Evolutionary conservation across 352 stramenopile species (phyloP).

Genomic region (Pythium utonaiense): DNA sequence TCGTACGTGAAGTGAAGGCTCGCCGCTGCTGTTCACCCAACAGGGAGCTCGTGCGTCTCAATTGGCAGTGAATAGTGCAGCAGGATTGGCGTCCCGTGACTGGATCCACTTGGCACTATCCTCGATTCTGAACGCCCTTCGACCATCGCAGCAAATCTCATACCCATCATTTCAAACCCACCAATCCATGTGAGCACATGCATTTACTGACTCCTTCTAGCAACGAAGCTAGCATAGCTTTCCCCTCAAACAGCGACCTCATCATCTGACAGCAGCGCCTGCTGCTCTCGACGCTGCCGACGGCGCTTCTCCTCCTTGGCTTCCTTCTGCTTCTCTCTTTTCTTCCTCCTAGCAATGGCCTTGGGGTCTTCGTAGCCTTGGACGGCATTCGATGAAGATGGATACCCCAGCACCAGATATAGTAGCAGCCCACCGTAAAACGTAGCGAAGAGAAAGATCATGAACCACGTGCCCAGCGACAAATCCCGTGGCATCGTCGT

Average conservation of each 20-base stretch:
- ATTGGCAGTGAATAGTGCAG: too few species aligned
- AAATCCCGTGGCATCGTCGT: conserved; percentile 33
- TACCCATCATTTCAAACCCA: too few species aligned
- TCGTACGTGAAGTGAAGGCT: too few species aligned
- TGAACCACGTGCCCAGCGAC: conserved; percentile 15
- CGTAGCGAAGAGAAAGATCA: conserved; percentile 17
- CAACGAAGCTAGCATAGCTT: too few species aligned
- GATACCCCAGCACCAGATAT: conserved; percentile 58
- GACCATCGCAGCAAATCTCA: too few species aligned
- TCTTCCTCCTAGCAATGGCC: background rate
- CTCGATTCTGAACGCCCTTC: too few species aligned
- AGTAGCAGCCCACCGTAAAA: conserved; percentile 46
- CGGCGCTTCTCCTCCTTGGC: conserved; percentile 4
- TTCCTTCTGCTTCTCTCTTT: conserved; percentile 4
- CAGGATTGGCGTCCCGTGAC: too few species aligned
- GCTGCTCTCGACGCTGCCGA: conserved; percentile 9
- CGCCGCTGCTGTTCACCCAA: too few species aligned
- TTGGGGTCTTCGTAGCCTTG: conserved; percentile 18
- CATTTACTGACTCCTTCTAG: too few species aligned
- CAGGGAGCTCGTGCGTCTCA: background rate
- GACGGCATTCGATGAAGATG: conserved; percentile 18
- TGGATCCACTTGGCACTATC: too few species aligned
- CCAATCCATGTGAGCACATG: too few species aligned
- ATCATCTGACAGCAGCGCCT: conserved; percentile 15
- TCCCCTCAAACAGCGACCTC: conserved; percentile 21